Evolutionary conservation across 2,329 filamentous ascomycete genomes (phyloP), one percentile per base, ranked within the genome.

Genomic region (Lecanoromycetidae sp.): DNA sequence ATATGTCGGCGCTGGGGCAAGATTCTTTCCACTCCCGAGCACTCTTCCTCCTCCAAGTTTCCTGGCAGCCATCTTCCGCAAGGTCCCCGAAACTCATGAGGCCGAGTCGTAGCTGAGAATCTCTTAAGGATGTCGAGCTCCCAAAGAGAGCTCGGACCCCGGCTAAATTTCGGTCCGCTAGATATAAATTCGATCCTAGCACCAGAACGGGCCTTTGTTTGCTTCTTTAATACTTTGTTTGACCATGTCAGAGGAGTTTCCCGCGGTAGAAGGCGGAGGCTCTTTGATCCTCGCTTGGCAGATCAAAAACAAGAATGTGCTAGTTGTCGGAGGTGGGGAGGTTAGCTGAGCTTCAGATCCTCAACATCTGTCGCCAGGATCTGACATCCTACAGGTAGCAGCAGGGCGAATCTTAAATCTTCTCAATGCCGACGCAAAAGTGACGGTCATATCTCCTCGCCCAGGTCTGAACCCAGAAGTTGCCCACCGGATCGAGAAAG

Each of bases 281-380:
- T 96, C 90, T 52, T 70, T 98, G 55, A 91, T 98, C 54, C 71
- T 98, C 44, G 91, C 91, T 61, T 98, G 90, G 88, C 91, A 96
- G 69, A 81, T 94, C 58, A 83, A 80, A 61, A 81, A 82, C 64
- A 95, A 93, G 66, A 79, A 80, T 54, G 82, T 96, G 13, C 70
- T 98, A n/a, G 84, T 98, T 4, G 79, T 98, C 6, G 91, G 91
- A 54, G 91, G 91, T 57, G 91, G 91, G 64, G 90, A 96, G 75
- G 90, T 94, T 70, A 56, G 76, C n/a, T n/a, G n/a, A n/a, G n/a
- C n/a, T n/a, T n/a, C n/a, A n/a, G n/a, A 63, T 53, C 44, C 42
- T 29, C 39, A 40, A 48, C 46, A 23, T 45, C 37, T 38, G 37
- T 47, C 33, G 15, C 20, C 17, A 7, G 20, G 36, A 17, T 27